Evolutionary conservation across 805 yeast species (phyloP), one percentile per base, ranked within the genome.

Genomic region (Cyberlindnera nakhonratchasimensis): DNA sequence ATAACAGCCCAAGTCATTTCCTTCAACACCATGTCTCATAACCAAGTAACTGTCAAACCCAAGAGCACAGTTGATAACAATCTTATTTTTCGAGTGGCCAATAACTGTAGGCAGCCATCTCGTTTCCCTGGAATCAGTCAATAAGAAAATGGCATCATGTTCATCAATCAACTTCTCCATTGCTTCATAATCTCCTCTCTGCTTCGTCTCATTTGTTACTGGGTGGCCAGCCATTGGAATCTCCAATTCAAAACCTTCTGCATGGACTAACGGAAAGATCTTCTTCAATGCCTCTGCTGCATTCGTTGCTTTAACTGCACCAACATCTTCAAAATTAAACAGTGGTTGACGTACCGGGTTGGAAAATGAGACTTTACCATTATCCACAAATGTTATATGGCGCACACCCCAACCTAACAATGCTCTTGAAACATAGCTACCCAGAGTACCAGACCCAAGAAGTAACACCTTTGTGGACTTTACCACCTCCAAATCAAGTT

Each of bases 191-290:
- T 79, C 82, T 6, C 53, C 42, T 26, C 58, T 58, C 47, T 80
- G 82, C 20, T 59, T 65, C 0, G 51, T 57, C 50, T 79, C 86
- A 50, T 78, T 73, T 0, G 79, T 73, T 0, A 86, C 65, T 0
- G 93, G 83, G 60, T 93, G 99, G 0, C 98, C 99, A 18, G 89
- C 86, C 99, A 93, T 93, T 1, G 99, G 98, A 3, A 93, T 86
- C 46, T 83, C 91, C 23, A 93, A 51, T 23, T 67, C 65, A 36
- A 69, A 60, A 0, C 97, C 98, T 6, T 55, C 44, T 0, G 89
- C 65, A 20, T 74, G 66, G 7, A 86, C 87, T 0, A 86, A 74
- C 0, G 99, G 99, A 49, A 84, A 90, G 1, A 93, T 80, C 51
- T 71, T 76, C 50, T 72, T 75, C 50, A 93, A 61, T 0, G 88